Evolutionary conservation across 768 basidiomycete species (phyloP).

Genomic region (Cyathus striatus): DNA sequence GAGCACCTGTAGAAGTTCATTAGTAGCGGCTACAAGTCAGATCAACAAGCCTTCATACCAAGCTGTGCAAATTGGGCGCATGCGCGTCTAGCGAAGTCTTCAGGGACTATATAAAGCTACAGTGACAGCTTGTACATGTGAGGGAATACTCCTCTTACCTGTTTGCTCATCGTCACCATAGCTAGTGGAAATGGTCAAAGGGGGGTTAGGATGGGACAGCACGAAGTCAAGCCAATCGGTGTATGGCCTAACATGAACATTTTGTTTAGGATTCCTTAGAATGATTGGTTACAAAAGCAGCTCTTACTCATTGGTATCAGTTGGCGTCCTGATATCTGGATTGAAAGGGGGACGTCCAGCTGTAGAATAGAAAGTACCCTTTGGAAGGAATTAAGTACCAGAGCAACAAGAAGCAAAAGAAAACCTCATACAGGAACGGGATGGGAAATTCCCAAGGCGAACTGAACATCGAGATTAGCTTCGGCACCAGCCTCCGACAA

Average conservation of each 20-base stretch:
- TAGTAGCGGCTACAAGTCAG: not conserved
- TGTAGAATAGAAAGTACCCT: constrained; percentile 54
- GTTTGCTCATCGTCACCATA: constrained; percentile 70
- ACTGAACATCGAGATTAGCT: constrained; percentile 61
- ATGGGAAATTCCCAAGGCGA: constrained; percentile 49
- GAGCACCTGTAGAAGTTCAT: constrained; percentile 35
- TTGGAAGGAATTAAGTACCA: not conserved
- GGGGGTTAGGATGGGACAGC: constrained; percentile 33
- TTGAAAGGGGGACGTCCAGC: constrained; percentile 55
- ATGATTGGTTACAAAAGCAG: constrained; percentile 1
- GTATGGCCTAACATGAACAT: constrained; percentile 19
- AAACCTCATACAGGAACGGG: not conserved
- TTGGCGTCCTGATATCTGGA: constrained; percentile 34
- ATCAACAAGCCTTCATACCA: constrained; percentile 24
- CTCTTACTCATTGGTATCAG: constrained; percentile 32
- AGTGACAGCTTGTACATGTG: not conserved
- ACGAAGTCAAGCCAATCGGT: constrained; percentile 55
- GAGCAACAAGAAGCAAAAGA: not conserved
- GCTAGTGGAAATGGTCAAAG: constrained; percentile 60
- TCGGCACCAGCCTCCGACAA: constrained; percentile 47
- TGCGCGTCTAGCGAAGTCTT: constrained; percentile 43
- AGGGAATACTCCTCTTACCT: constrained; percentile 24
- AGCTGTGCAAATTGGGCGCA: constrained; percentile 58
- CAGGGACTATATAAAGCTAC: constrained; percentile 37
- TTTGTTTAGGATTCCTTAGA: constrained; percentile 5